A percentile compares a stretch with the other conserved stretches of the same genome.
These are phyloP conservation scores for Daldinia decipiens DNA, from an alignment of 495 filamentous ascomycete species.

Conservation along the genomic window DNA sequence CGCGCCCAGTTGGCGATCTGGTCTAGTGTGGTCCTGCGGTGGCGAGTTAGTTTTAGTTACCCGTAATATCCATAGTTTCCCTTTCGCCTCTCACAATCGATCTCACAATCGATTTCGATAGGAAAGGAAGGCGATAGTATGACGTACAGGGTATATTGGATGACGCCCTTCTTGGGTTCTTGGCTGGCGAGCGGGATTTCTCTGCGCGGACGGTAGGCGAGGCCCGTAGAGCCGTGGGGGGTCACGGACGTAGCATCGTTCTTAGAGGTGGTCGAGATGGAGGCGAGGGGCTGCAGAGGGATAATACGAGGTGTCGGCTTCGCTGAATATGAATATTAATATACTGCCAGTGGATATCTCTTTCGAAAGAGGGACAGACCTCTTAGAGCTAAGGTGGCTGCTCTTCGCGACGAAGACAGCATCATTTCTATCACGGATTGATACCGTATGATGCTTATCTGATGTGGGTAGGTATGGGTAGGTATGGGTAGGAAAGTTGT, in stretches of 20 bases:
- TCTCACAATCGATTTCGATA: background rate
- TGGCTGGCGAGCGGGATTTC: conserved; percentile 91
- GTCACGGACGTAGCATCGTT: conserved; percentile 64
- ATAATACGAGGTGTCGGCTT: conserved; percentile 69
- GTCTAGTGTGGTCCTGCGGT: conserved; percentile 83
- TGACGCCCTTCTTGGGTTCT: conserved; percentile 90
- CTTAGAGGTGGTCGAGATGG: conserved; percentile 69
- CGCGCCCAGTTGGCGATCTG: conserved; percentile 94
- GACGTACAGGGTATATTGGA: conserved; percentile 97
- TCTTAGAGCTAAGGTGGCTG: conserved; percentile 74
- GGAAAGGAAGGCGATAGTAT: conserved; percentile 7
- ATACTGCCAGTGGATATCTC: background rate
- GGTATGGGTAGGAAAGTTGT: no score
- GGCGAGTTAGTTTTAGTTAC: conserved; percentile 7
- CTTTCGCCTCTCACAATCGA: conserved; percentile 3
- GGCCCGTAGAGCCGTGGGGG: conserved; percentile 53
- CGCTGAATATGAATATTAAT: conserved; percentile 54
- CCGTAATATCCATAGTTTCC: background rate
- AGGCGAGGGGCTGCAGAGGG: conserved; percentile 67
- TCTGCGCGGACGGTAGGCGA: conserved; percentile 57
- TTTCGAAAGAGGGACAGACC: conserved; percentile 60
- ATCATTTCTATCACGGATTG: conserved; percentile 55
- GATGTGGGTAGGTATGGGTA: conserved; percentile 13
- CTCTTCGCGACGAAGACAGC: conserved; percentile 71
- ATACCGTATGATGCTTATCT: conserved; percentile 6